Evolutionary conservation across 345 rosid genomes (phyloP), one percentile per base, ranked within the genome.

Genomic region (Acer yangbiense): DNA sequence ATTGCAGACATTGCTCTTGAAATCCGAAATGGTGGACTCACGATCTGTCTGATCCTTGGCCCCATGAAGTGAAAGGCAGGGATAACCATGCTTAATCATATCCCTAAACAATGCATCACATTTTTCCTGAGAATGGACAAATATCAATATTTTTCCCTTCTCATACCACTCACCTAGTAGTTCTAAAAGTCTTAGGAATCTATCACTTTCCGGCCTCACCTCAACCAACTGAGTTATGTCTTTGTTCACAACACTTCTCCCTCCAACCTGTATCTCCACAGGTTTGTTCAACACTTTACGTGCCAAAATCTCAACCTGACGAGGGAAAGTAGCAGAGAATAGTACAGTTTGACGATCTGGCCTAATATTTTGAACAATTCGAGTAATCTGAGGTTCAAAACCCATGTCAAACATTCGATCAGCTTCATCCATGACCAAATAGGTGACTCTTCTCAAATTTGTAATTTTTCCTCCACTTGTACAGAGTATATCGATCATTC

Each of bases 361-460:
- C n/a, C 89, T 87, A 75, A 96, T 96, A 82, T 94, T 96, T 78
- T 96, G 99, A 72, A 96, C 95, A 80, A 94, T 91, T 74, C 97
- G 86, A 69, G 97, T 92, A 66, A 94, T 96, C 70, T 94, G 99
- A 71, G 98, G 97, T 84, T 94, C 98, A 82, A 94, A 94, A 21
- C 99, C 98, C 98, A 92, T 92, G 89, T 96, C 99, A 81, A 94
- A 94, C 99, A 96, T 96, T 68, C 98, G 86, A 87, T 94, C 99
- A 21, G 99, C 97, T 88, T 96, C 99, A 85, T 96, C 98, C 98
- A 95, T 89, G 65, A 92, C 98, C 73, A 95, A 83, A 80, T 87
- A 92, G 8, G 98, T 92, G 75, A 91, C 99, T 76, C 98, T 87
- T 11, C 90, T 88, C 77, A 95, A 88, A 82, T 95, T 95, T 7